Percentiles rank a stretch among this genome's conserved stretches.
These are phyloP conservation scores for Aspergillus nidulans DNA, from an alignment of 495 filamentous ascomycete genomes.

Conservation along the genomic window DNA sequence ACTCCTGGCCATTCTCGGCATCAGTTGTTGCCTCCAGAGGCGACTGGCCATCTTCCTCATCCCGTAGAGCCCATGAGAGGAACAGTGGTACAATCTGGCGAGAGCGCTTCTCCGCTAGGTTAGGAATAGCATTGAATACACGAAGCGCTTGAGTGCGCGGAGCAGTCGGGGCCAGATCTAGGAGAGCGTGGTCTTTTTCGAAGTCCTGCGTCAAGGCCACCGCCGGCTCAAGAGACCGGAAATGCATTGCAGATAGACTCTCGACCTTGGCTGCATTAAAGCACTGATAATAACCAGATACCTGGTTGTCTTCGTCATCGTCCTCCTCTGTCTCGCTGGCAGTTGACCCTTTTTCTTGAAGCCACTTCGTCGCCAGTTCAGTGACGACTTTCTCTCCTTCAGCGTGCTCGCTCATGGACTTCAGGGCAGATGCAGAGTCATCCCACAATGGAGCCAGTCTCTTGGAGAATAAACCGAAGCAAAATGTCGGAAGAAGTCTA, in stretches of 20 bases:
- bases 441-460: constrained; percentile 81
- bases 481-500: constrained; percentile 70
- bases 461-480: constrained; percentile 85
- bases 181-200: constrained; percentile 30
- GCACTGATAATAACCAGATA: constrained; percentile 67
- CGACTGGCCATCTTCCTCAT: constrained; percentile 44
- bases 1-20: constrained; percentile 12
- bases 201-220: constrained; percentile 28
- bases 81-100: constrained; percentile 81
- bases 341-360: constrained; percentile 53
- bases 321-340: constrained; percentile 23
- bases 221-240: constrained; percentile 20
- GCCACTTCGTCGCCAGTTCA: constrained; percentile 73
- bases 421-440: constrained; percentile 69
- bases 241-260: constrained; percentile 31
- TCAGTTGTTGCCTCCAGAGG: constrained; percentile 18
- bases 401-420: constrained; percentile 65
- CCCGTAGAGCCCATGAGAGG: constrained; percentile 63
- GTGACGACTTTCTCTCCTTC: constrained; percentile 69
- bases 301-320: constrained; percentile 26
- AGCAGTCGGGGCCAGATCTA: constrained; percentile 33
- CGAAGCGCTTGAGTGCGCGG: constrained; percentile 74
- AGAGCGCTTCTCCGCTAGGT: constrained; percentile 78
- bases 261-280: constrained; percentile 63
- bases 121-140: constrained; percentile 67